Evolutionary conservation across 2,329 filamentous ascomycete genomes (phyloP).

Genomic region (Colletotrichum spinosum): DNA sequence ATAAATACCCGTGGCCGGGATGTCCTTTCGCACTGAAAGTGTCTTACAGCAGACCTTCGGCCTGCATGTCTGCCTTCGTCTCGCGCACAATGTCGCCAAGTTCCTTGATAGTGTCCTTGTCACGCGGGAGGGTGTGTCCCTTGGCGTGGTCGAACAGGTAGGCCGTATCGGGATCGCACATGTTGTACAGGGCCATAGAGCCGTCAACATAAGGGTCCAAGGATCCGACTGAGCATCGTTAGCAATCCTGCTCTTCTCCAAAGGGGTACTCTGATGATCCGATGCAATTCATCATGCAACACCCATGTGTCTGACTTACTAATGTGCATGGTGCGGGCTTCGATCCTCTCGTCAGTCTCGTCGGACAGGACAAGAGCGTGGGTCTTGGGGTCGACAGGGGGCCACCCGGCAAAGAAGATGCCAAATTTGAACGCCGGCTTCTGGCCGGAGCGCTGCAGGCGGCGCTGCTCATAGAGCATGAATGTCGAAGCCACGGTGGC

Average conservation of each 20-base stretch:
- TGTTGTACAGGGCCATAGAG: constrained; percentile 70
- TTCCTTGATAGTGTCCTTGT: constrained; percentile 60
- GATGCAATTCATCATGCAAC: too few species aligned
- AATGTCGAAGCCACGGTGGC: constrained; percentile 66
- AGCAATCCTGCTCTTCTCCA: constrained; percentile 26
- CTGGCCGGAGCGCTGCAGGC: constrained; percentile 39
- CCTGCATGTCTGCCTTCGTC: constrained; percentile 34
- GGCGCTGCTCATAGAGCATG: constrained; percentile 61
- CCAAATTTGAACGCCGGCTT: constrained; percentile 57
- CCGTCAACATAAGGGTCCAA: constrained; percentile 71
- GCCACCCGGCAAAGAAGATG: constrained; percentile 67
- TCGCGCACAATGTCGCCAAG: constrained; percentile 57
- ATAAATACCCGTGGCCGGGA: constrained; percentile 5
- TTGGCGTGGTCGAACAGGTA: constrained; percentile 74
- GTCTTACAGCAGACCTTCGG: constrained; percentile 28
- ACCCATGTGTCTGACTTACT: constrained; percentile 47
- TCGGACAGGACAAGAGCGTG: constrained; percentile 61
- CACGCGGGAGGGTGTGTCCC: constrained; percentile 71
- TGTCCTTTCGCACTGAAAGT: not conserved
- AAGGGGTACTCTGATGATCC: too few species aligned
- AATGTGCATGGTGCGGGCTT: constrained; percentile 65
- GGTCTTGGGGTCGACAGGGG: constrained; percentile 57
- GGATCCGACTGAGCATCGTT: constrained; percentile 56
- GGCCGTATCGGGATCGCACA: constrained; percentile 70
- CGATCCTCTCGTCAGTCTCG: constrained; percentile 60